Percentiles rank a stretch among this genome's conserved stretches.
These are phyloP conservation scores for Cicer arietinum DNA, from an alignment of 306 rosid species.

Conservation along the genomic window DNA sequence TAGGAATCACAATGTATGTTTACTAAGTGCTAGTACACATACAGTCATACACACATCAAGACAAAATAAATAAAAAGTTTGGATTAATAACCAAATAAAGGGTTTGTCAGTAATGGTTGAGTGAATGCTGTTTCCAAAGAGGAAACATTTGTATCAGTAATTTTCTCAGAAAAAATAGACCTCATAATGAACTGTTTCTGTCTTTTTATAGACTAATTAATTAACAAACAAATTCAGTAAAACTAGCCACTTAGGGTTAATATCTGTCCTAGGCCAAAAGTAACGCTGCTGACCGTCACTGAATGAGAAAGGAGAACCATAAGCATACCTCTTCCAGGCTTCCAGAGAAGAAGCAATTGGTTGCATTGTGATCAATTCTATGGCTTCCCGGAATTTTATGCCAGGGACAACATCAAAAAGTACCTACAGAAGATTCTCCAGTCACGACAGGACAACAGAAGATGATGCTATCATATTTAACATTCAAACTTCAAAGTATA, in stretches of 20 bases:
- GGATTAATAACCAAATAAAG: background rate
- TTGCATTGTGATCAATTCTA: slow-evolving; percentile 84
- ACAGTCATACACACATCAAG: background rate
- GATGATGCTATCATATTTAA: slow-evolving; percentile 39
- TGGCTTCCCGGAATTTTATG: slow-evolving; percentile 88
- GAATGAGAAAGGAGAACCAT: slow-evolving; percentile 34
- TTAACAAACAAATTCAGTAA: slow-evolving; percentile 28
- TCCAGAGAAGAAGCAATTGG: slow-evolving; percentile 81
- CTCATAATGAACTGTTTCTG: background rate
- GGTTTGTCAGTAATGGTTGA: slow-evolving; percentile 22
- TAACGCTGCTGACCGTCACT: slow-evolving; percentile 16
- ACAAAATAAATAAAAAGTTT: background rate
- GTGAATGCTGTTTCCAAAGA: slow-evolving; percentile 22
- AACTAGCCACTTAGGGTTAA: slow-evolving; percentile 31
- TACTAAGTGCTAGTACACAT: slow-evolving; percentile 1
- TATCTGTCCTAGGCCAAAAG: slow-evolving; percentile 23
- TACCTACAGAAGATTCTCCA: slow-evolving; percentile 67
- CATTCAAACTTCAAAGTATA: slow-evolving; percentile 33
- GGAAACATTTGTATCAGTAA: slow-evolving; percentile 20
- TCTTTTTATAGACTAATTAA: slow-evolving; percentile 6
- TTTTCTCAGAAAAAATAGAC: background rate
- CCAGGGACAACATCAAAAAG: slow-evolving; percentile 98
- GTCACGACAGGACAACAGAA: slow-evolving; percentile 45
- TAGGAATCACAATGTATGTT: slow-evolving; percentile 15
- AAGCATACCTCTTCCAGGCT: slow-evolving; percentile 78